These are phyloP conservation scores for Aspergillus sp. DNA, from an alignment of 2,329 filamentous ascomycete genomes.

Conservation along the genomic window DNA sequence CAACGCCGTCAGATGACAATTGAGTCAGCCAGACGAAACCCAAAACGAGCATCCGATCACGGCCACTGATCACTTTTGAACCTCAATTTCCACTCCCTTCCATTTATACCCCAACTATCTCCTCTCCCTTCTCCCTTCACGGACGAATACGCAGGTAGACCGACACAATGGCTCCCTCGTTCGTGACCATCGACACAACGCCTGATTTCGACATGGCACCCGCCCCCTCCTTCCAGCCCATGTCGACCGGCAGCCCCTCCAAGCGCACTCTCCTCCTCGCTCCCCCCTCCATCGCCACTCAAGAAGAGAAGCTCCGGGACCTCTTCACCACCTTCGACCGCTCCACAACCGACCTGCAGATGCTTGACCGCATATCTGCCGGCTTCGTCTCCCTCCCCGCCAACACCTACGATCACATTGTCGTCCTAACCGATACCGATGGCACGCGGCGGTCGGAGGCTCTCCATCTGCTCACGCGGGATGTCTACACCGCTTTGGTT, in stretches of 20 bases:
- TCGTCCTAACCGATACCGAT: constrained; percentile 79
- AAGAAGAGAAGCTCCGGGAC: constrained; percentile 73
- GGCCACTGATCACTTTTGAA: neutral
- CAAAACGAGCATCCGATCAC: neutral
- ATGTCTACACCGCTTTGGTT: constrained; percentile 70
- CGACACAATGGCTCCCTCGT: constrained; percentile 17
- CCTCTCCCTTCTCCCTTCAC: neutral
- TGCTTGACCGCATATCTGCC: constrained; percentile 89
- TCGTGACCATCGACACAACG: constrained; percentile 54
- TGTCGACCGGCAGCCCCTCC: constrained; percentile 21
- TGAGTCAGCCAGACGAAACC: constrained; percentile 11
- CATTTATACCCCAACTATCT: neutral
- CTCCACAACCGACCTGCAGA: constrained; percentile 81
- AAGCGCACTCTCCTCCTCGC: constrained; percentile 78
- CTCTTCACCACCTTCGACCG: constrained; percentile 75
- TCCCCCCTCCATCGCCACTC: constrained; percentile 83
- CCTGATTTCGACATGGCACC: constrained; percentile 51
- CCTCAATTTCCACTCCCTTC: neutral
- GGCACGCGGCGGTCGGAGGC: constrained; percentile 65
- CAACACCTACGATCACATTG: constrained; percentile 77
- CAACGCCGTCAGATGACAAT: constrained; percentile 8
- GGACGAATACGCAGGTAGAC: constrained; percentile 2
- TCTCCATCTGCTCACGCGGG: constrained; percentile 63
- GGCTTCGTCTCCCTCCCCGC: constrained; percentile 76
- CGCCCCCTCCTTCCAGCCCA: constrained; percentile 33